Conservation (phyloP, 805 yeast species). For the Saturnispora serradocipensis region DNA sequence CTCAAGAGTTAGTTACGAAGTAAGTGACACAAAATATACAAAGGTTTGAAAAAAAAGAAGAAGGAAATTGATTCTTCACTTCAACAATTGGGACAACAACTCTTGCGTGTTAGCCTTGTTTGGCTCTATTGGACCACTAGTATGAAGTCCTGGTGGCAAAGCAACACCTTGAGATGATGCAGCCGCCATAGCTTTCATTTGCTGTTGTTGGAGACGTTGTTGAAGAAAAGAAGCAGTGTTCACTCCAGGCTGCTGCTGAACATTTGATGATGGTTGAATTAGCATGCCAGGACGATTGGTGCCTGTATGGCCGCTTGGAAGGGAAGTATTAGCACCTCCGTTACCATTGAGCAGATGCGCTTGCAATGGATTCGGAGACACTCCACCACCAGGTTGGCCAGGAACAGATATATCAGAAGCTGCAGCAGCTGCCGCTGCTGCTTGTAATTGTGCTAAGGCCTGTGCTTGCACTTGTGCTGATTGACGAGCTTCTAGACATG, state of each 20-base stretch:
- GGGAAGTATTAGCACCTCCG: neutral
- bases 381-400: conserved; percentile 4
- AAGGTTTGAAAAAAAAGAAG: neutral
- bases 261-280: neutral
- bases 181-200: neutral
- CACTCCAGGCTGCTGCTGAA: neutral
- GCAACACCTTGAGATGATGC: neutral
- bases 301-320: neutral
- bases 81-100: conserved; percentile 4
- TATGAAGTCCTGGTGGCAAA: neutral
- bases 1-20: neutral
- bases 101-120: conserved; percentile 4
- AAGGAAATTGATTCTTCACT: neutral
- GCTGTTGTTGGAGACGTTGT: conserved; percentile 9
- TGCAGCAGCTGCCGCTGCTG: conserved; percentile 8
- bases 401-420: neutral
- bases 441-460: conserved; percentile 11
- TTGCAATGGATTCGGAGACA: conserved; percentile 10
- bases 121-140: neutral
- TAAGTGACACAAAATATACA: neutral
- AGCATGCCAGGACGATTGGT: neutral
- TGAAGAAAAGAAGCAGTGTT: conserved; percentile 7
- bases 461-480: conserved; percentile 12
- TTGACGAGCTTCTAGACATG: conserved; percentile 11
- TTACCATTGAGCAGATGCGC: conserved; percentile 21